Conservation (phyloP, 2,329 filamentous ascomycete genomes). For the Lizonia empirigonia region DNA sequence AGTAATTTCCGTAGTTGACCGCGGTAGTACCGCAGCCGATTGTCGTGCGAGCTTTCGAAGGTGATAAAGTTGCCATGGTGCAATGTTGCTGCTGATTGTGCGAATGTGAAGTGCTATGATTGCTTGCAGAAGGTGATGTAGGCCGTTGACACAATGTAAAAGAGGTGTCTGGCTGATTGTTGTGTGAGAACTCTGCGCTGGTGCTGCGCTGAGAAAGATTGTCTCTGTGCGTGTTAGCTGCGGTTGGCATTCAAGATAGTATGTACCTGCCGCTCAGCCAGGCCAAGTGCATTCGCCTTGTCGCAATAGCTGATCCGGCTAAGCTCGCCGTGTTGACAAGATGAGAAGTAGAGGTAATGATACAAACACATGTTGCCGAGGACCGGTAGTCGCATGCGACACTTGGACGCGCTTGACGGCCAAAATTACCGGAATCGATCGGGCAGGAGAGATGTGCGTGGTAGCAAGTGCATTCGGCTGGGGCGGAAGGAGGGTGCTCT, state of each 20-base stretch:
- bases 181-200: slow-evolving; percentile 12
- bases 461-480: neutral
- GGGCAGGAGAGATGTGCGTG: neutral
- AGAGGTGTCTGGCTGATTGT: slow-evolving; percentile 1
- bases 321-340: slow-evolving; percentile 42
- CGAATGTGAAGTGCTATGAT: slow-evolving; percentile 21
- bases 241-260: neutral
- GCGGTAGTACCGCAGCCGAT: slow-evolving; percentile 9
- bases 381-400: slow-evolving; percentile 14
- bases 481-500: neutral
- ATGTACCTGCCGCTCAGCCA: slow-evolving; percentile 26
- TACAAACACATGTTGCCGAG: slow-evolving; percentile 43
- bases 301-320: slow-evolving; percentile 41
- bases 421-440: neutral
- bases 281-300: slow-evolving; percentile 28
- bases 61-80: slow-evolving; percentile 35
- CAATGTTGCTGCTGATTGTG: slow-evolving; percentile 25
- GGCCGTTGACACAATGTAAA: slow-evolving; percentile 5
- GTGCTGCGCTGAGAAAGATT: slow-evolving; percentile 20
- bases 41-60: slow-evolving; percentile 18
- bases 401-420: slow-evolving; percentile 17
- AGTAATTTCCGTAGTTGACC: neutral
- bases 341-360: slow-evolving; percentile 41
- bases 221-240: slow-evolving; percentile 22
- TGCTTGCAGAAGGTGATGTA: slow-evolving; percentile 21